These are phyloP conservation scores for Neurospora sp. DNA, from an alignment of 2,329 filamentous ascomycete species.

Conservation along the genomic window DNA sequence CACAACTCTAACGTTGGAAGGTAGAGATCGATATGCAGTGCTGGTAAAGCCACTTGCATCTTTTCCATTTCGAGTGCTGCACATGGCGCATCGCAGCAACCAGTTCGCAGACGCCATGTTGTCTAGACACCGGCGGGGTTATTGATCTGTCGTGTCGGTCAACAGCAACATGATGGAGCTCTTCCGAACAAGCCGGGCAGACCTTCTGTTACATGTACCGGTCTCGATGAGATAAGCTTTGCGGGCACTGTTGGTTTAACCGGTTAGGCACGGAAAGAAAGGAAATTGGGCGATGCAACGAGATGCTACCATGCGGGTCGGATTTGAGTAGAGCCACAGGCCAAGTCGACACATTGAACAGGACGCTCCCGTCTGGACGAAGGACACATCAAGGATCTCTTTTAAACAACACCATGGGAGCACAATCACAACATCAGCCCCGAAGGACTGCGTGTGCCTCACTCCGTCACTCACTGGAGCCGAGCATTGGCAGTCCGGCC, in stretches of 20 bases:
- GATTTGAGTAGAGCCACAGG: neutral
- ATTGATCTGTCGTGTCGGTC: neutral
- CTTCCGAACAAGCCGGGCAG: neutral
- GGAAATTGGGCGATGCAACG: neutral
- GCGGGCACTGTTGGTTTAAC: neutral
- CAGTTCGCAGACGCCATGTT: neutral
- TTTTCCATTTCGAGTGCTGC: neutral
- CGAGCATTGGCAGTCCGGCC: neutral
- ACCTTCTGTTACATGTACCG: neutral
- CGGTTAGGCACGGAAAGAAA: neutral
- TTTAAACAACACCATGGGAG: neutral
- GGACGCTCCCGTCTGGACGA: neutral
- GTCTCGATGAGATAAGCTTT: neutral
- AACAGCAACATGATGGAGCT: neutral
- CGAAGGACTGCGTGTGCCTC: neutral
- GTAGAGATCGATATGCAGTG: neutral
- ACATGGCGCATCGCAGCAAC: neutral
- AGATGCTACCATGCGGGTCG: neutral
- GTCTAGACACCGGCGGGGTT: neutral
- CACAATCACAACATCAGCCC: neutral
- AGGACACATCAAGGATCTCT: neutral
- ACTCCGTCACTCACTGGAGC: neutral
- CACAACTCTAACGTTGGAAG: neutral
- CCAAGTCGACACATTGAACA: neutral
- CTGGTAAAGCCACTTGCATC: neutral